Evolutionary conservation across 306 rosid genomes (phyloP), one percentile per base, ranked within the genome.

Genomic region (Prunus mume): DNA sequence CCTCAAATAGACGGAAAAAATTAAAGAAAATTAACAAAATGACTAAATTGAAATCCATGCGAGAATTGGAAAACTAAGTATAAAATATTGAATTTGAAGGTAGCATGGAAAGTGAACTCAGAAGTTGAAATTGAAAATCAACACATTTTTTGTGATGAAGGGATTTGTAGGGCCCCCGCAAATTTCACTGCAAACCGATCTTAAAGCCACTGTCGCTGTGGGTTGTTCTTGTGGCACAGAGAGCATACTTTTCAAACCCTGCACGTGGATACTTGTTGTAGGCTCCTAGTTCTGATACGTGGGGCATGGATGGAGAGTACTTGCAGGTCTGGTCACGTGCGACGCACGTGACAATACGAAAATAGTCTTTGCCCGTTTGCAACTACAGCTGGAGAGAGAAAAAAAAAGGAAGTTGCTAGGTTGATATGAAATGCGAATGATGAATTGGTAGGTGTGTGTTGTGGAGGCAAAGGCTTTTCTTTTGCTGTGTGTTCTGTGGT

Each of bases 221-320:
- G 43, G 1, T 30, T 38, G 9, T 38, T 38, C 9, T 38, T 12
- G 46, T 43, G 1, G 68, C 28, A 52, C 47, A 56, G 72, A 30
- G 72, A 19, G 62, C 73, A 27, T 65, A 19, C 78, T 76, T 76
- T 71, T 72, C 61, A 49, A 77, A 60, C 71, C 72, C 14, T 52
- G 75, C 85, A 77, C 79, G 79, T 72, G 82, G 79, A 73, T 52
- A 30, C 62, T 70, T 3, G 77, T 70, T 50, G 34, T 22, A 15
- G 68, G 71, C 3, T 45, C 12, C 27, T 67, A 67, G 50, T 24
- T 41, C 43, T 24, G 30, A 10, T 51, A 17, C 19, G 46, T 51
- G 46, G 61, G 56, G 50, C 12, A 24, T 1, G 34, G 34, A 27
- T 46, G 60, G 73, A 6, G 30, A 12, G 17, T 41, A 20, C 14